Percentiles rank a stretch among this genome's conserved stretches.
phyloP scores from a whole-genome alignment of 2,329 filamentous ascomycete genomes.

The Proliferodiscus dingleyae region DNA sequence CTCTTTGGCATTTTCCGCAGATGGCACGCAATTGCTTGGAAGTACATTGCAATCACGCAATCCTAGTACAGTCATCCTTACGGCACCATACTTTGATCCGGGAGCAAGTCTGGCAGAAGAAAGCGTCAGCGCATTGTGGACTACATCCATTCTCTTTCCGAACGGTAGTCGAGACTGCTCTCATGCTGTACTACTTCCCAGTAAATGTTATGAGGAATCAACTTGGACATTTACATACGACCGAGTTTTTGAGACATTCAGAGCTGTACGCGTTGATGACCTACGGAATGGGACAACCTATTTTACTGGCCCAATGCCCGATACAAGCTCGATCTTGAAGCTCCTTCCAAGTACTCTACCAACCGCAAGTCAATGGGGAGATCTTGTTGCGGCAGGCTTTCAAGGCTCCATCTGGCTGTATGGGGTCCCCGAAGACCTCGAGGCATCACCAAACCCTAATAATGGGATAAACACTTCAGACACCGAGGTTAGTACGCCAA shows the following conservation, averaged over 20 bases:
- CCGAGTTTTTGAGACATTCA: slow-evolving; percentile 69
- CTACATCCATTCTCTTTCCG: slow-evolving; percentile 78
- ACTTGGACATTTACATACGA: slow-evolving; percentile 77
- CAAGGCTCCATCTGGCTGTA: slow-evolving; percentile 74
- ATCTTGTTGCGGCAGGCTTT: slow-evolving; percentile 70
- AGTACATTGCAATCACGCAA: slow-evolving; percentile 62
- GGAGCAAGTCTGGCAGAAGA: slow-evolving; percentile 62
- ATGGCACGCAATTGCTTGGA: slow-evolving; percentile 73
- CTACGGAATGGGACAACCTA: slow-evolving; percentile 72
- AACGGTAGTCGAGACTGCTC: slow-evolving; percentile 76
- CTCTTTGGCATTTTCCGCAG: slow-evolving; percentile 67
- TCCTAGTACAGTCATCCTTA: slow-evolving; percentile 70
- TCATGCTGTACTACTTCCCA: slow-evolving; percentile 62
- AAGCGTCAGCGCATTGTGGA: slow-evolving; percentile 72
- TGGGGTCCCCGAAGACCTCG: slow-evolving; percentile 68
- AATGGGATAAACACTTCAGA: slow-evolving; percentile 29
- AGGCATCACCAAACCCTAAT: slow-evolving; percentile 48
- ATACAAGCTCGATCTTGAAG: slow-evolving; percentile 47
- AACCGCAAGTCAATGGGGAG: slow-evolving; percentile 62
- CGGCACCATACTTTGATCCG: slow-evolving; percentile 74
- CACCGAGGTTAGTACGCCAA: slow-evolving; percentile 26
- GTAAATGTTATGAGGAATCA: slow-evolving; percentile 51
- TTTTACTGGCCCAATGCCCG: slow-evolving; percentile 65
- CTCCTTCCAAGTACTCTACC: slow-evolving; percentile 65
- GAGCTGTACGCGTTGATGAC: slow-evolving; percentile 70